Percentiles rank a stretch among this genome's conserved stretches.
These are phyloP conservation scores for Puya raimondii DNA, from an alignment of 176 grass and related monocot genomes.

Conservation along the genomic window DNA sequence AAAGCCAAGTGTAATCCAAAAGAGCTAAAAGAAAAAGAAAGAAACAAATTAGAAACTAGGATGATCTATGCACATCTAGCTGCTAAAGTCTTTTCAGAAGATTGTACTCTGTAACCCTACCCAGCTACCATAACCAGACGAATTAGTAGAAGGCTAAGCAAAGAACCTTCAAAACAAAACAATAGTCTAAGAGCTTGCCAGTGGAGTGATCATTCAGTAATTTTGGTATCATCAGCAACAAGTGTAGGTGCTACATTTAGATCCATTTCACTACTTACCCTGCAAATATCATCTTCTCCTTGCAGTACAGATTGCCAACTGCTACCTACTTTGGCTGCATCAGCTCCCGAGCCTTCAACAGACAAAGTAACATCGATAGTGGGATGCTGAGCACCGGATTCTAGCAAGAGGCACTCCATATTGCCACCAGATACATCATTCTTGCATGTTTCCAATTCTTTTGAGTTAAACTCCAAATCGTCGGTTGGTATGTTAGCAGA, in stretches of 20 bases:
- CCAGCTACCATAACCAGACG: too few species aligned
- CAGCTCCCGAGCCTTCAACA: neutral
- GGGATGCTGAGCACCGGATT: neutral
- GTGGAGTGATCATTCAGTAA: neutral
- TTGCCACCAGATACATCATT: neutral
- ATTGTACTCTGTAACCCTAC: too few species aligned
- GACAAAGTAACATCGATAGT: neutral
- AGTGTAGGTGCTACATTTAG: neutral
- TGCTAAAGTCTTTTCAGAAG: too few species aligned
- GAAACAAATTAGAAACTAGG: too few species aligned
- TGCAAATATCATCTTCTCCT: neutral
- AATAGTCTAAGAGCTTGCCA: neutral
- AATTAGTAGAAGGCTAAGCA: too few species aligned
- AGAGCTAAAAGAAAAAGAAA: too few species aligned
- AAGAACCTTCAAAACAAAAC: neutral
- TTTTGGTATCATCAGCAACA: neutral
- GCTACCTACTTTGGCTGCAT: neutral
- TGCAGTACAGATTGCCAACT: neutral
- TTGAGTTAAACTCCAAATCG: conserved; percentile 5
- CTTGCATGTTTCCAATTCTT: neutral
- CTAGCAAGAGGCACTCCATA: neutral
- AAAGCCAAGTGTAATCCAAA: too few species aligned
- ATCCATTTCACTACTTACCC: neutral
- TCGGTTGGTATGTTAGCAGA: conserved; percentile 16
- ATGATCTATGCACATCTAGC: too few species aligned